phyloP scores from a whole-genome alignment of 805 yeast genomes.

The Teunomyces tritomae region DNA sequence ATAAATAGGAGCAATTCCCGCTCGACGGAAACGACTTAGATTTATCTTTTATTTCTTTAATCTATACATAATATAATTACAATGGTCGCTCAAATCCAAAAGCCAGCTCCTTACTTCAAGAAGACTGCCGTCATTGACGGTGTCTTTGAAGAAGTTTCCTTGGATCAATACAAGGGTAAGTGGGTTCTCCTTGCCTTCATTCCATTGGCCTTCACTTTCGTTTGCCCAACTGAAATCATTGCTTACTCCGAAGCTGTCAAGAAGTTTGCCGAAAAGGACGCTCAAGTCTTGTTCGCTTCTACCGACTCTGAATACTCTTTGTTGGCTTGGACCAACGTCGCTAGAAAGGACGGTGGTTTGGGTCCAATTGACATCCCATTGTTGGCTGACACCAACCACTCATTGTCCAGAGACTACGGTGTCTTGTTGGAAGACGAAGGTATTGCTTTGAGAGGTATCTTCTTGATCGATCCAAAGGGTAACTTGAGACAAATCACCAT shows the following conservation, averaged over 20 bases:
- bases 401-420: conserved; percentile 94
- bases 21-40: background rate
- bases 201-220: conserved; percentile 99
- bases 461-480: conserved; percentile 96
- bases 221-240: conserved; percentile 98
- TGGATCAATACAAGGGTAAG: conserved; percentile 95
- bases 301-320: conserved; percentile 98
- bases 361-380: conserved; percentile 94
- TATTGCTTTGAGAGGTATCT: conserved; percentile 96
- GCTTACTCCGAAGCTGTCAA: conserved; percentile 96
- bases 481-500: conserved; percentile 92
- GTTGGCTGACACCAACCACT: conserved; percentile 95
- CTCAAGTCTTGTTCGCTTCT: conserved; percentile 91
- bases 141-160: conserved; percentile 88
- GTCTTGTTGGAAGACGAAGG: conserved; percentile 96
- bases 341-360: conserved; percentile 97
- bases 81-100: conserved; percentile 90
- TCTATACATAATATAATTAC: conserved; percentile 5
- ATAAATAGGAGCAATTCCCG: conserved; percentile 2
- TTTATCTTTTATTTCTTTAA: background rate
- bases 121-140: conserved; percentile 98
- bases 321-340: conserved; percentile 96
- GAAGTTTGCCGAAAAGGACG: conserved; percentile 82
- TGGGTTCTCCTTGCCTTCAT: conserved; percentile 97
- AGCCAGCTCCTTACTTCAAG: conserved; percentile 94